A percentile compares a stretch with the other conserved stretches of the same genome.
These are phyloP conservation scores for Lentinula novae-zelandiae DNA, from an alignment of 1,284 basidiomycete genomes.

Conservation along the genomic window DNA sequence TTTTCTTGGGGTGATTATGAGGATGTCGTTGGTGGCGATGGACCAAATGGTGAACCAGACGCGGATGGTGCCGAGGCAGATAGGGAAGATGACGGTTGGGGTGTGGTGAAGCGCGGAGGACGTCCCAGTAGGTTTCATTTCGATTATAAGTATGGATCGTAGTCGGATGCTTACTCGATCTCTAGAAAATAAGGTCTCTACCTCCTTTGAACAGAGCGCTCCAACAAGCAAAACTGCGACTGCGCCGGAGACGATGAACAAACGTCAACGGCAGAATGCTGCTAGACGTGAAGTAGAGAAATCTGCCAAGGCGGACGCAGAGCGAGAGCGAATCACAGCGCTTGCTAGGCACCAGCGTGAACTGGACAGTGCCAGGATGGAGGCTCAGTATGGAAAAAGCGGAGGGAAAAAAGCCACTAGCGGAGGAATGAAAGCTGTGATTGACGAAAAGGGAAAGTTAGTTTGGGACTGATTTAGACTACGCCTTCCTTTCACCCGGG, in stretches of 20 bases:
- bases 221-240: constrained; percentile 17
- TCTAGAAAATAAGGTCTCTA: neutral
- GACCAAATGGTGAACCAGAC: constrained; percentile 40
- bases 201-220: constrained; percentile 5
- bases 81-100: constrained; percentile 52
- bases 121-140: constrained; percentile 38
- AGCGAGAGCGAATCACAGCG: constrained; percentile 44
- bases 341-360: constrained; percentile 60
- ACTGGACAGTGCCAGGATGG: constrained; percentile 36
- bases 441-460: constrained; percentile 47
- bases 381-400: constrained; percentile 14
- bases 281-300: constrained; percentile 56
- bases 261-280: constrained; percentile 69
- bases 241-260: constrained; percentile 46
- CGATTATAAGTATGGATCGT: neutral
- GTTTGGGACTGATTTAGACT: constrained; percentile 45
- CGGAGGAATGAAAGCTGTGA: constrained; percentile 53
- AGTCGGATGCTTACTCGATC: neutral
- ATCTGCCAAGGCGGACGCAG: constrained; percentile 50
- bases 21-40: constrained; percentile 42
- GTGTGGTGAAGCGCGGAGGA: constrained; percentile 58
- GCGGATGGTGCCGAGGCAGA: constrained; percentile 31
- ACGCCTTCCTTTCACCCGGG: neutral
- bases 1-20: constrained; percentile 78
- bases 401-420: constrained; percentile 29